A percentile compares a stretch with the other conserved stretches of the same genome.
These are phyloP conservation scores for Quercus lobata DNA, from an alignment of 331 rosid genomes.

Conservation along the genomic window DNA sequence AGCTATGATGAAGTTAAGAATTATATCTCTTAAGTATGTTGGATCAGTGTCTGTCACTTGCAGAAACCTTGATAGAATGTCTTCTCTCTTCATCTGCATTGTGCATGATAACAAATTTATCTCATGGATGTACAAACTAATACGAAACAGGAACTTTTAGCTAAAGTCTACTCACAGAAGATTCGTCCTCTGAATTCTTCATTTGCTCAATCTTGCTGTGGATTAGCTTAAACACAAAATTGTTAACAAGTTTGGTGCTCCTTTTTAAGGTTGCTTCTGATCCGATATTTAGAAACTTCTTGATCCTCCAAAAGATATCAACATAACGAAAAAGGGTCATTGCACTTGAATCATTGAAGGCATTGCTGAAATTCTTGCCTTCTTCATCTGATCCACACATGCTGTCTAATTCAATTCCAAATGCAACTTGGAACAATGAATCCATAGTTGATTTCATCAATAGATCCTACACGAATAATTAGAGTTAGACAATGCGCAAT, in stretches of 20 bases:
- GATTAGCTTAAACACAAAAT: slow-evolving; percentile 62
- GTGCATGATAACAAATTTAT: background rate
- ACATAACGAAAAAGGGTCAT: slow-evolving; percentile 62
- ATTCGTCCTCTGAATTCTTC: slow-evolving; percentile 30
- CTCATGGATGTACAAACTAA: background rate
- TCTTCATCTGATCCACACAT: slow-evolving; percentile 82
- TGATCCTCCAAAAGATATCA: slow-evolving; percentile 75
- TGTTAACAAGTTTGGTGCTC: slow-evolving; percentile 42
- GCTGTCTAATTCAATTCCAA: slow-evolving; percentile 77
- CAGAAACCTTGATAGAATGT: slow-evolving; percentile 79
- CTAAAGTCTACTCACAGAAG: slow-evolving; percentile 37
- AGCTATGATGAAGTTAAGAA: slow-evolving; percentile 71
- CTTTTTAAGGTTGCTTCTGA: slow-evolving; percentile 59
- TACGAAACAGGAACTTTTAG: slow-evolving; percentile 3
- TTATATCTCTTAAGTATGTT: slow-evolving; percentile 60
- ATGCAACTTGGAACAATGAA: slow-evolving; percentile 82
- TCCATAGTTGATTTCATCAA: slow-evolving; percentile 75
- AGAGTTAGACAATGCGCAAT: slow-evolving; percentile 3
- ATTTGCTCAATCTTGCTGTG: slow-evolving; percentile 43
- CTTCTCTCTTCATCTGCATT: slow-evolving; percentile 48
- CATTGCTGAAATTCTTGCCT: slow-evolving; percentile 51
- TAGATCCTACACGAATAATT: slow-evolving; percentile 46
- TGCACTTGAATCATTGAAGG: slow-evolving; percentile 73
- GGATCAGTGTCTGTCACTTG: slow-evolving; percentile 33
- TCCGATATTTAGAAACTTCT: slow-evolving; percentile 72